phyloP scores from a whole-genome alignment of 75 land plant species.

The Pinus taeda region DNA sequence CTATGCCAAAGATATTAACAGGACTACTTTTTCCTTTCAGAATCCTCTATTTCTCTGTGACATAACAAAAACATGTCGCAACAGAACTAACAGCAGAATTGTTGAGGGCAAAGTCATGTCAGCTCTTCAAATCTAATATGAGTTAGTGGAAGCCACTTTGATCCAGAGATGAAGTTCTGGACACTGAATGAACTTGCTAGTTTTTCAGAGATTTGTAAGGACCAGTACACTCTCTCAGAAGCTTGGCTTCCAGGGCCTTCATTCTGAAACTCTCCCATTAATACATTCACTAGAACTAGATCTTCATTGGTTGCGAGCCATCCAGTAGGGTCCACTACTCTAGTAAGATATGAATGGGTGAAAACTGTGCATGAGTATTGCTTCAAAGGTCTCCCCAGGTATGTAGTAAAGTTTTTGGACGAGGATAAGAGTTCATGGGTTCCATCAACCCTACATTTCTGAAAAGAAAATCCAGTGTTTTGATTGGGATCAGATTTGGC shows the following conservation, averaged over 20 bases:
- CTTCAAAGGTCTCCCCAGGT: conserved; percentile 63
- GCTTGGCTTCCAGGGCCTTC: conserved; percentile 30
- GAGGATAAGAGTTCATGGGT: conserved; percentile 15
- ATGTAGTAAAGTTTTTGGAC: conserved; percentile 25
- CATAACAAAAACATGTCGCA: neutral
- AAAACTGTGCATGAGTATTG: conserved; percentile 37
- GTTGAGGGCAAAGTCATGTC: neutral
- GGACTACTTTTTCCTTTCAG: neutral
- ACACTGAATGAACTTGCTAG: conserved; percentile 8
- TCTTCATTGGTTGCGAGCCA: conserved; percentile 41
- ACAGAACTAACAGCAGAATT: neutral
- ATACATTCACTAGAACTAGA: conserved; percentile 34
- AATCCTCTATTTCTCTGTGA: neutral
- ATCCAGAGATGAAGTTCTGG: conserved; percentile 1
- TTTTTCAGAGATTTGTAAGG: conserved; percentile 10
- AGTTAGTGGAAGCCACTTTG: conserved; percentile 9
- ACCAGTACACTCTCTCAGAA: conserved; percentile 45
- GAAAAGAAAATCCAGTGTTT: conserved; percentile 40
- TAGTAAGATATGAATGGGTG: conserved; percentile 22
- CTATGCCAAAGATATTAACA: neutral
- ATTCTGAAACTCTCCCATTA: conserved; percentile 39
- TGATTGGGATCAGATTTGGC: conserved; percentile 45
- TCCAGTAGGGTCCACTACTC: conserved; percentile 28
- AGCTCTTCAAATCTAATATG: conserved; percentile 3
- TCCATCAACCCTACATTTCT: conserved; percentile 31